Conservation (phyloP, 2,329 filamentous ascomycete genomes). For the Ceratocystis eucalypticola region DNA sequence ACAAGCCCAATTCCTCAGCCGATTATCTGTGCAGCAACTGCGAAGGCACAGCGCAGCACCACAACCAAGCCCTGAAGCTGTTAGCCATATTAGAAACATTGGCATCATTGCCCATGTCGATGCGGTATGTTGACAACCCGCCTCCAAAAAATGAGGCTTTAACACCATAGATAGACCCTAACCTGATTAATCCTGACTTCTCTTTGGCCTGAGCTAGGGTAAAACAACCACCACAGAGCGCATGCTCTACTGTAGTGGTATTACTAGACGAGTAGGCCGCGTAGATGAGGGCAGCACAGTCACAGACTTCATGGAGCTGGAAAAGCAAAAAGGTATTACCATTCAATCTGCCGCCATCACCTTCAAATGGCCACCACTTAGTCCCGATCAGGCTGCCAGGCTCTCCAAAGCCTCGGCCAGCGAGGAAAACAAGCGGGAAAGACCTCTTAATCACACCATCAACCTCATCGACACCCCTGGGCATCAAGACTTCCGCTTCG, state of each 20-base stretch:
- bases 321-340: slow-evolving; percentile 54
- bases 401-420: neutral
- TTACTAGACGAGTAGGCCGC: slow-evolving; percentile 72
- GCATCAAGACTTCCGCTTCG: slow-evolving; percentile 94
- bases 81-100: slow-evolving; percentile 59
- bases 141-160: neutral
- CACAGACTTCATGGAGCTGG: slow-evolving; percentile 89
- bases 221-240: slow-evolving; percentile 98
- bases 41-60: slow-evolving; percentile 9
- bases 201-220: slow-evolving; percentile 36
- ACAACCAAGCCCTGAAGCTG: neutral
- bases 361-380: slow-evolving; percentile 68
- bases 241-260: slow-evolving; percentile 93
- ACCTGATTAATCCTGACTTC: neutral
- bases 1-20: neutral
- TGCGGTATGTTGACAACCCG: slow-evolving; percentile 42
- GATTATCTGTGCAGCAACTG: slow-evolving; percentile 7
- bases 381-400: slow-evolving; percentile 23
- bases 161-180: neutral
- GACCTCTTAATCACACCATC: slow-evolving; percentile 37
- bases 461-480: slow-evolving; percentile 94
- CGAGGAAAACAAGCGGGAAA: neutral
- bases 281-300: slow-evolving; percentile 95
- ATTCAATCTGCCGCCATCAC: slow-evolving; percentile 94
- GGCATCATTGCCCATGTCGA: slow-evolving; percentile 98